Conservation (phyloP, 345 rosid species). For the Excoecaria cochinchinensis region DNA sequence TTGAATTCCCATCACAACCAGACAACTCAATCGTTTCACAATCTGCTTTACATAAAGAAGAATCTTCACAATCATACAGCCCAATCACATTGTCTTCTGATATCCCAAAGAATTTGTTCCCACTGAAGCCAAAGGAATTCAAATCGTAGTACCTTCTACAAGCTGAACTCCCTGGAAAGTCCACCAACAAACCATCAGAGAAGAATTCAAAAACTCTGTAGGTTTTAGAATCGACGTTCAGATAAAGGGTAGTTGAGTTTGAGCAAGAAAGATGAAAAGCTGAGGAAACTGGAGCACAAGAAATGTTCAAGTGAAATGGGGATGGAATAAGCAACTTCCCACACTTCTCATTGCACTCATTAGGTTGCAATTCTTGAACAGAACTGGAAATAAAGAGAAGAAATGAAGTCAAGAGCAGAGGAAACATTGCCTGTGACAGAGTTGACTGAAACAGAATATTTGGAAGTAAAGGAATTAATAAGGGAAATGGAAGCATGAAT, state of each 20-base stretch:
- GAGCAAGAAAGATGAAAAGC: conserved; percentile 60
- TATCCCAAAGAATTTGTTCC: conserved; percentile 47
- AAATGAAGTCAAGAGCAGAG: conserved; percentile 33
- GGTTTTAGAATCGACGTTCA: conserved; percentile 43
- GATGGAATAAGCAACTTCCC: conserved; percentile 55
- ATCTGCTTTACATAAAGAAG: conserved; percentile 64
- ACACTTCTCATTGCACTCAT: conserved; percentile 48
- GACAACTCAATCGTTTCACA: conserved; percentile 67
- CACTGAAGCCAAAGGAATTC: conserved; percentile 50
- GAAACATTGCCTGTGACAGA: conserved; percentile 34
- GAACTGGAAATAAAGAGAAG: conserved; percentile 35
- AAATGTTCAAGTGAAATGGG: conserved; percentile 60
- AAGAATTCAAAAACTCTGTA: conserved; percentile 63
- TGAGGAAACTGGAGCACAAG: conserved; percentile 36
- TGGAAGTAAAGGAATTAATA: conserved; percentile 20
- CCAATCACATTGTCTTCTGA: conserved; percentile 71
- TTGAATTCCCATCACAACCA: conserved; percentile 52
- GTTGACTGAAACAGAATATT: conserved; percentile 15
- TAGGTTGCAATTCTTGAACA: conserved; percentile 24
- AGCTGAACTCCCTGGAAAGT: conserved; percentile 52
- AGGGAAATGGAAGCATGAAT: not conserved
- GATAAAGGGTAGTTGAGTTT: conserved; percentile 56
- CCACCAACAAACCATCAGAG: conserved; percentile 67
- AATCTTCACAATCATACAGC: conserved; percentile 81
- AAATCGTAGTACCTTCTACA: conserved; percentile 70